These are phyloP conservation scores for Calocera cornea DNA, from an alignment of 768 basidiomycete species.

Conservation along the genomic window DNA sequence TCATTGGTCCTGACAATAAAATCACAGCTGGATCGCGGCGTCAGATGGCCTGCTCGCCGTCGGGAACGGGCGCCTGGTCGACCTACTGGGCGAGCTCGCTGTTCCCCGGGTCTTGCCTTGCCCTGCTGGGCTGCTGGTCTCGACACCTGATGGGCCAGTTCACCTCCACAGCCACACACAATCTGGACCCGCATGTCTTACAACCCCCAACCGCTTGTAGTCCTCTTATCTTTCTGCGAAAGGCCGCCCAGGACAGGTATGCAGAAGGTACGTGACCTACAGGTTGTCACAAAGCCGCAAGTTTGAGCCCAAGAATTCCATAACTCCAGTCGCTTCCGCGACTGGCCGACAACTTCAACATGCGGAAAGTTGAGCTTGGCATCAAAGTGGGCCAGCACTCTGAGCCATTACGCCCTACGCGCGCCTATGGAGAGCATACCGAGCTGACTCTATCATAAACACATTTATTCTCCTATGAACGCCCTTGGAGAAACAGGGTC, in stretches of 20 bases:
- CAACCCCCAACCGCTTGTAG: neutral
- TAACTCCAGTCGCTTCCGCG: too few relatives aligned
- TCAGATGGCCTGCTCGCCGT: neutral
- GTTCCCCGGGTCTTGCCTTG: conserved; percentile 6
- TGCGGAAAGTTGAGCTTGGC: too few relatives aligned
- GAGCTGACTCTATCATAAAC: too few relatives aligned
- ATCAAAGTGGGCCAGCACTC: too few relatives aligned
- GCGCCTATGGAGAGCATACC: too few relatives aligned
- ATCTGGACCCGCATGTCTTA: neutral
- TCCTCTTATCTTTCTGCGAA: neutral
- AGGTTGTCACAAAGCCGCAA: too few relatives aligned
- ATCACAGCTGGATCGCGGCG: neutral
- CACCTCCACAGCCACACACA: neutral
- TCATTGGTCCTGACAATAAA: neutral
- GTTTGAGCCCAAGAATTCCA: too few relatives aligned
- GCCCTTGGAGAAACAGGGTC: too few relatives aligned
- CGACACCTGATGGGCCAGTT: neutral
- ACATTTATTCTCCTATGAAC: too few relatives aligned
- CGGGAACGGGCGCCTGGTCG: neutral
- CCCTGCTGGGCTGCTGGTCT: conserved; percentile 3
- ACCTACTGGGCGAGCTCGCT: neutral
- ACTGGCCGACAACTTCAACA: too few relatives aligned
- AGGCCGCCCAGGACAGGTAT: neutral
- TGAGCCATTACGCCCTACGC: too few relatives aligned
- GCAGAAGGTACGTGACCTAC: too few relatives aligned